These are phyloP conservation scores for Picea glauca DNA, from an alignment of 75 land plant species.

Conservation along the genomic window DNA sequence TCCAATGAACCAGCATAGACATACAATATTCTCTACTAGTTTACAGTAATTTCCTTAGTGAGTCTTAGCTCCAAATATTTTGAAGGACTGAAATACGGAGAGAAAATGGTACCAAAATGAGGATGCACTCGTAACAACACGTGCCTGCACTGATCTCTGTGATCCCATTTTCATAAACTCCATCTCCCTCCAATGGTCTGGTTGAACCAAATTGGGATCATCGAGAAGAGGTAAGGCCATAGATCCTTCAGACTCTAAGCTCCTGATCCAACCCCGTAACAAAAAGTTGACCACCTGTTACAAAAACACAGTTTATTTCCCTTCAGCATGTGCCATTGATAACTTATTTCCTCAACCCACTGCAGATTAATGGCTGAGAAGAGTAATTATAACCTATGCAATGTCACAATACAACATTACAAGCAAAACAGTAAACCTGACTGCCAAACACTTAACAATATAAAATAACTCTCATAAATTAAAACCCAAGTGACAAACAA, in stretches of 20 bases:
- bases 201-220: conserved; percentile 16
- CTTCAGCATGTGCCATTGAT: background rate
- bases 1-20: too few species aligned
- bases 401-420: background rate
- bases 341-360: too few species aligned
- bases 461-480: background rate
- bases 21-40: too few species aligned
- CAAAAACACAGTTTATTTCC: background rate
- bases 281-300: conserved; percentile 69
- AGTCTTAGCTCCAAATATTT: too few species aligned
- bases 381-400: background rate
- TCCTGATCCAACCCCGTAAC: conserved; percentile 70
- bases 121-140: conserved; percentile 23
- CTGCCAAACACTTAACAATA: background rate
- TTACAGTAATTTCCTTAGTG: too few species aligned
- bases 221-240: conserved; percentile 47
- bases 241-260: conserved; percentile 47
- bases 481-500: too few species aligned
- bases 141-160: conserved; percentile 41
- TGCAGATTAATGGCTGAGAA: background rate
- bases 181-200: conserved; percentile 25
- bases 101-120: conserved; percentile 25
- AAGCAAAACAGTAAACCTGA: too few species aligned
- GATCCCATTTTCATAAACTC: conserved; percentile 49
- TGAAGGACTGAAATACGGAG: too few species aligned